Conservation (phyloP, 768 basidiomycete genomes). For the Terana coerulea region DNA sequence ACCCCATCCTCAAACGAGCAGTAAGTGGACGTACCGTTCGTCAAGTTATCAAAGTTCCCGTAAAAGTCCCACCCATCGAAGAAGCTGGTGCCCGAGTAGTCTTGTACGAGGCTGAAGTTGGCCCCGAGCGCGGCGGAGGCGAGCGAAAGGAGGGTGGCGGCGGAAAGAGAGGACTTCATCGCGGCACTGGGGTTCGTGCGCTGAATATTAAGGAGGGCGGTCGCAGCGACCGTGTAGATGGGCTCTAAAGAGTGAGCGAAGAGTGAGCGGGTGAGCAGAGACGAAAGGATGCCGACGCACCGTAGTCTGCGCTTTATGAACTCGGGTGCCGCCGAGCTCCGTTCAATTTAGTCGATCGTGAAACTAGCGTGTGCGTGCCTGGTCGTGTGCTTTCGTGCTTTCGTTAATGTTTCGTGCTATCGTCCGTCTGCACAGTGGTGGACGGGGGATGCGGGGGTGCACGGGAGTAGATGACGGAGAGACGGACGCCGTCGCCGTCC, state of each 20-base stretch:
- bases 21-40: conserved; percentile 30
- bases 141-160: conserved; percentile 10
- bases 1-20: no score
- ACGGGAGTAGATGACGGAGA: no score
- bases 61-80: conserved; percentile 44
- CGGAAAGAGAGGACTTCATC: conserved; percentile 7
- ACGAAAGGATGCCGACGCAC: background rate
- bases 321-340: background rate
- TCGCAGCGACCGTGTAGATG: background rate
- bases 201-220: background rate
- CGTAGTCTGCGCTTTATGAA: background rate
- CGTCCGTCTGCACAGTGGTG: background rate
- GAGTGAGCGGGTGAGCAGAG: background rate
- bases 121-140: conserved; percentile 10
- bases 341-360: background rate
- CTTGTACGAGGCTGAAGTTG: conserved; percentile 31
- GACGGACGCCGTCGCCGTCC: background rate
- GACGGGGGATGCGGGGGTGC: background rate
- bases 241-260: background rate
- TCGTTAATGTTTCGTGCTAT: background rate
- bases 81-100: conserved; percentile 36
- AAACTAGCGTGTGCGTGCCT: background rate
- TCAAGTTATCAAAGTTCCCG: conserved; percentile 34
- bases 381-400: background rate
- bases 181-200: background rate